phyloP scores from a whole-genome alignment of 1,284 basidiomycete genomes.

The Ceratobasidium theobromae region DNA sequence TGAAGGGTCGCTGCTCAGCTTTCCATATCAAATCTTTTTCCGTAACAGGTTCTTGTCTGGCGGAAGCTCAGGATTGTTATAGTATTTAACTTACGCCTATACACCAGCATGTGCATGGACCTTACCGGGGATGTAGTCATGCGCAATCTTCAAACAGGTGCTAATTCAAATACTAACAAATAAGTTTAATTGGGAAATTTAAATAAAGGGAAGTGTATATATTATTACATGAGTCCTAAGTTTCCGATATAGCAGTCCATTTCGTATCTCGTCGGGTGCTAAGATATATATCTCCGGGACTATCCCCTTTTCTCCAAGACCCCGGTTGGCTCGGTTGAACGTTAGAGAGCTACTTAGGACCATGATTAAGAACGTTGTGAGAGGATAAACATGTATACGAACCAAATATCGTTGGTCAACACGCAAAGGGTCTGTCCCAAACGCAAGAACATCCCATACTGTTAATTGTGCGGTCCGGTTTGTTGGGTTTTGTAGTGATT shows the following conservation, averaged over 20 bases:
- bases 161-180: not conserved
- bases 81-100: no score
- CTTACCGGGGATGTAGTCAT: not conserved
- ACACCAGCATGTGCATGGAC: not conserved
- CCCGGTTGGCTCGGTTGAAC: slow-evolving; percentile 59
- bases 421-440: slow-evolving; percentile 58
- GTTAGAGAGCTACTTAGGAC: slow-evolving; percentile 56
- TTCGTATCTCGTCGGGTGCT: slow-evolving; percentile 61
- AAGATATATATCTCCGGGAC: slow-evolving; percentile 61
- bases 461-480: slow-evolving; percentile 72
- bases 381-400: slow-evolving; percentile 37
- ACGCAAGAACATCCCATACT: slow-evolving; percentile 74
- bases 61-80: no score
- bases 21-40: slow-evolving; percentile 36
- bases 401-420: slow-evolving; percentile 74
- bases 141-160: no score
- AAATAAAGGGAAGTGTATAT: not conserved
- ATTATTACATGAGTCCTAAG: not conserved
- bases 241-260: slow-evolving; percentile 47
- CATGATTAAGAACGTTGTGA: not conserved
- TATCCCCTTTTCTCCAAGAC: slow-evolving; percentile 62
- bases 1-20: slow-evolving; percentile 33
- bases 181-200: slow-evolving; percentile 1
- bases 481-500: slow-evolving; percentile 52
- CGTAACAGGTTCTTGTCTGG: slow-evolving; percentile 32